Evolutionary conservation across 352 stramenopile species (phyloP).

Genomic region (Pythium vanterpoolii): DNA sequence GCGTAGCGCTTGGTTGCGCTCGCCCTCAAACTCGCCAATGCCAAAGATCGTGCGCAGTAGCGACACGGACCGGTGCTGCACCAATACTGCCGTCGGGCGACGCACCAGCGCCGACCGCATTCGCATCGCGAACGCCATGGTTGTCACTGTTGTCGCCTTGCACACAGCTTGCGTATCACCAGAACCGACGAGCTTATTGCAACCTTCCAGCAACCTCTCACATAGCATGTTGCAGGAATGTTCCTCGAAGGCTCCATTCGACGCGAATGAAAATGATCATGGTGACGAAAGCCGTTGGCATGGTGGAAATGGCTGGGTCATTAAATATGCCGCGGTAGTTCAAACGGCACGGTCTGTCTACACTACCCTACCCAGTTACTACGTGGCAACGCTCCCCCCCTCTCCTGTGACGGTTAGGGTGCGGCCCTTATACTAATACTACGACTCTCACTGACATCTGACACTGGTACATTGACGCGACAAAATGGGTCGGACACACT

Average conservation of each 20-base stretch:
- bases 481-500: conserved; percentile 3
- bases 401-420: neutral
- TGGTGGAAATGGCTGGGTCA: neutral
- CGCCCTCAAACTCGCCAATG: conserved; percentile 77
- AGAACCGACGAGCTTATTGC: conserved; percentile 2
- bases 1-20: conserved; percentile 53
- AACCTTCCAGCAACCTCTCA: conserved; percentile 20
- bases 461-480: conserved; percentile 7
- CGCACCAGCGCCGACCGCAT: conserved; percentile 8
- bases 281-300: neutral
- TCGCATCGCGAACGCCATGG: conserved; percentile 9
- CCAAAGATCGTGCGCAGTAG: conserved; percentile 74
- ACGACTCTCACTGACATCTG: neutral
- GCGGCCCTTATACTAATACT: neutral
- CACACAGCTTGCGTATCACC: conserved; percentile 12
- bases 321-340: conserved; percentile 14
- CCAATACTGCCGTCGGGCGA: neutral
- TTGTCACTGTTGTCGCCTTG: neutral
- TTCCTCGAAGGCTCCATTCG: neutral
- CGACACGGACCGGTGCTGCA: conserved; percentile 46
- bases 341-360: conserved; percentile 1
- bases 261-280: neutral
- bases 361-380: neutral
- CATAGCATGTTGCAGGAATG: conserved; percentile 8
- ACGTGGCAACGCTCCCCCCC: neutral